phyloP scores from a whole-genome alignment of 2,329 filamentous ascomycete genomes.

The Colletotrichum chlorophyti region DNA sequence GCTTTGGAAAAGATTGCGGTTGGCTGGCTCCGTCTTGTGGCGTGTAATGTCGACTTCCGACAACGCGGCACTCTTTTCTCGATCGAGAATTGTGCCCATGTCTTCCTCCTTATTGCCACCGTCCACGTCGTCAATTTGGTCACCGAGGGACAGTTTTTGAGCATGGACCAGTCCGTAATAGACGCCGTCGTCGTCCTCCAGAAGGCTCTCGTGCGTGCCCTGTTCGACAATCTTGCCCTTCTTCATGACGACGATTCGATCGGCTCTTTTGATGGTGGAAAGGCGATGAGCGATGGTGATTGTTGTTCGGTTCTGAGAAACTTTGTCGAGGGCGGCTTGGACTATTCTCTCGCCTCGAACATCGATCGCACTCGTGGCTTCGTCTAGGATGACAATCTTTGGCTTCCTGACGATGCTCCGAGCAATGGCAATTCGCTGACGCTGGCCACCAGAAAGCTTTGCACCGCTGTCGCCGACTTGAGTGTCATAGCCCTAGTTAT shows the following conservation, averaged over 20 bases:
- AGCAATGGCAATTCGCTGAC: too few species aligned
- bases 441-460: too few species aligned
- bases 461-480: constrained; percentile 60
- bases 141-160: constrained; percentile 64
- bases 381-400: constrained; percentile 73
- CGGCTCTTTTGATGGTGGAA: constrained; percentile 78
- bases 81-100: constrained; percentile 44
- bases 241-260: constrained; percentile 79
- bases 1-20: constrained; percentile 55
- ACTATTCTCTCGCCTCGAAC: constrained; percentile 64
- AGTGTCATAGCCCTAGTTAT: constrained; percentile 69
- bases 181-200: constrained; percentile 64
- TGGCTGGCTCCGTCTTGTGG: constrained; percentile 41
- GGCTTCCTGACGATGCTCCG: constrained; percentile 75
- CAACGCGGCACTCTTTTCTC: constrained; percentile 53
- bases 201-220: constrained; percentile 76
- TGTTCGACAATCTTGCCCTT: constrained; percentile 75
- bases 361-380: constrained; percentile 73
- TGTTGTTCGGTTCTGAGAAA: constrained; percentile 70
- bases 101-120: constrained; percentile 48
- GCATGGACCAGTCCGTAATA: constrained; percentile 74
- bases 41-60: constrained; percentile 39
- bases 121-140: constrained; percentile 46
- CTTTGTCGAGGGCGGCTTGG: constrained; percentile 67
- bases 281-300: constrained; percentile 79